Base-by-base conservation (phyloP, 2,329 filamentous ascomycete genomes). In the Thelonectria discophora region DNA sequence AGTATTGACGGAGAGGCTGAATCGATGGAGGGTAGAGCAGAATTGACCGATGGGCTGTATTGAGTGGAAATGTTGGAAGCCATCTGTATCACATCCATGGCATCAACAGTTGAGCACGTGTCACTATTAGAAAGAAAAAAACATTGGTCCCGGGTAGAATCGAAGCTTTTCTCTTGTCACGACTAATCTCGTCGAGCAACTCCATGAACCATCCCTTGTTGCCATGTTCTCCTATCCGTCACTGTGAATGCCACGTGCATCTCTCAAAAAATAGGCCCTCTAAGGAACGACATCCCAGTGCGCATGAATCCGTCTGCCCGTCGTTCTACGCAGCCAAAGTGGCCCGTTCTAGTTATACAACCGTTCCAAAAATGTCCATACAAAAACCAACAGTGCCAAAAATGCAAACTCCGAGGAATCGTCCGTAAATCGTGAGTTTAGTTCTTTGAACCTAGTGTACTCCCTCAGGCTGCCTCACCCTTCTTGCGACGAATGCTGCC, bases 401-500 rank as follows among this genome's bases (percentile, higher is more conserved):
- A 3, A 34, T 45, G 45, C 20, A 21, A 53, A 60, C 49, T 32
- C 51, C 42, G 21, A 34, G 17, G 46, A 55, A 45, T 42, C 39
- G 54, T 32, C 34, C 42, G 34, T 51, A 51, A 32, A 5, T 54
- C 40, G 32, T 18, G 18, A n/a, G 30, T 30, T 42, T 5, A 18
- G 20, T 50, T 32, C 15, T 24, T 12, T 20, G 18, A 20, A 32
- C 7, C 8, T 17, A 12, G 15, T 15, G 34, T 15, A 7, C 18
- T 6, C 52, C 51, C 64, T 46, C 64, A 48, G 11, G 55, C 66
- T 47, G 69, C 69, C 2, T 61, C 64, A 2, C 42, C 69, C 65
- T 78, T 81, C 74, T 79, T 83, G 55, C 78, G 77, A 47, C 82
- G 78, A 54, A 88, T 69, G 67, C 82, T 85, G 24, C 84, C 84